Base-by-base conservation (phyloP, 257 asterid genomes). In the Gynochthodes officinalis region DNA sequence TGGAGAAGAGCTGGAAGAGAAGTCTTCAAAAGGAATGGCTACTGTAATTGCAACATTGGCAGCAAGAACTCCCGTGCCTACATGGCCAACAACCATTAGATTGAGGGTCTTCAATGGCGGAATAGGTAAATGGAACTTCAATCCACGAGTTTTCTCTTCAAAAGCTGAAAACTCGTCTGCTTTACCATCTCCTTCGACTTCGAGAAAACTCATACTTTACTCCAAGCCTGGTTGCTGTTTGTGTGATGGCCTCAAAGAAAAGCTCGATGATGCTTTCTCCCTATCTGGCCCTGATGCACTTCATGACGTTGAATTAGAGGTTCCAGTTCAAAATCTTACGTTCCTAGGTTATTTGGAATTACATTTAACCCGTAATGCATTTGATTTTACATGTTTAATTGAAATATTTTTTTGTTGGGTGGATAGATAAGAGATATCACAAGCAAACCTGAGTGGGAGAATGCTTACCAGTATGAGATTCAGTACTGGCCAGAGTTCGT, bases 231-330 rank as follows among this genome's bases (percentile, higher is more conserved):
- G 97, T 79, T 94, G 98, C 88, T 94, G 97, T 89, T 91, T 93
- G 97, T 93, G 98, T 84, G 97, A 91, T 80, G 98, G 98, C 81
- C 98, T 94, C 87, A 94, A 94, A 88, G 98, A 94, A 77, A 94
- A 94, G 60, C 88, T 94, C 61, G 79, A 80, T 57, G 89, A 96
- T 52, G 96, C 96, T 11, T 88, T 93, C 66, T 68, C 83, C 74
- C 83, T 88, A 19, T 78, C 97, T 19, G 89, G 85, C 55, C 86
- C 88, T 1, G 70, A 82, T 74, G 80, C 80, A 35, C 72, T 88
- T 49, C 75, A 67, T 5, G 88, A 93, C 39, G 82, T 92, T 58
- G 84, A 85, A 12, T 73, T 92, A 30, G 90, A 89, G 96, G 97
- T 89, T 33, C 77, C 33, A 5, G 2, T 63, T 52, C 43, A 27